A percentile compares a stretch with the other conserved stretches of the same genome.
Evolutionary conservation across 768 basidiomycete species (phyloP).

Genomic region (Leccinum variicolor): DNA sequence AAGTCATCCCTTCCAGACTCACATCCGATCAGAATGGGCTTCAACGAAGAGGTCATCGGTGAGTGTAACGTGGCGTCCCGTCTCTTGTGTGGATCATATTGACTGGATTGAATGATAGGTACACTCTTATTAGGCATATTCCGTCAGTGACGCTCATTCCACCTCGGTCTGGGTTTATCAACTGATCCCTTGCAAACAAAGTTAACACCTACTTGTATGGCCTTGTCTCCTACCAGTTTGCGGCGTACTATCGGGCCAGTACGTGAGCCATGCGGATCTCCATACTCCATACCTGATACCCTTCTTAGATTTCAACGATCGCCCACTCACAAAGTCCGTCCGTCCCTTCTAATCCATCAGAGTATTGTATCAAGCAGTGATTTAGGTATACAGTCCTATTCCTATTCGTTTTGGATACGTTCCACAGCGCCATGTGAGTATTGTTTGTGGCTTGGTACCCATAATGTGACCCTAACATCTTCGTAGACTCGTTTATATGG

Average conservation of each 20-base stretch:
- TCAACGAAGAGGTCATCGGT: not conserved
- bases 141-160: not conserved
- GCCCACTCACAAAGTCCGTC: conserved; percentile 4
- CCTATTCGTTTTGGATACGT: conserved; percentile 17
- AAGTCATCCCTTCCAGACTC: not conserved
- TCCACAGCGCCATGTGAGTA: conserved; percentile 18
- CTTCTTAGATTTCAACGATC: conserved; percentile 17
- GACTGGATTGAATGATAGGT: not conserved
- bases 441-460: not conserved
- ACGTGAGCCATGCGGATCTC: not conserved
- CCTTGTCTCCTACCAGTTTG: conserved; percentile 42
- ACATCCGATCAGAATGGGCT: not conserved
- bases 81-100: not conserved
- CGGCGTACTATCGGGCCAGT: conserved; percentile 32
- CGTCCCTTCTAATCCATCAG: not conserved
- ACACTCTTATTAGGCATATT: not conserved
- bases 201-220: conserved; percentile 37
- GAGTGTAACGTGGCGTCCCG: not conserved
- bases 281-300: not conserved
- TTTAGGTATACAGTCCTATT: conserved; percentile 18
- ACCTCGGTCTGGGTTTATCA: not conserved
- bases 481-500: conserved; percentile 16
- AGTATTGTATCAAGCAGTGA: not conserved
- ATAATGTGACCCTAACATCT: not conserved
- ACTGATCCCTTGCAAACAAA: not conserved